Conservation (phyloP, 1,284 basidiomycete species). For the Malassezia slooffiae region DNA sequence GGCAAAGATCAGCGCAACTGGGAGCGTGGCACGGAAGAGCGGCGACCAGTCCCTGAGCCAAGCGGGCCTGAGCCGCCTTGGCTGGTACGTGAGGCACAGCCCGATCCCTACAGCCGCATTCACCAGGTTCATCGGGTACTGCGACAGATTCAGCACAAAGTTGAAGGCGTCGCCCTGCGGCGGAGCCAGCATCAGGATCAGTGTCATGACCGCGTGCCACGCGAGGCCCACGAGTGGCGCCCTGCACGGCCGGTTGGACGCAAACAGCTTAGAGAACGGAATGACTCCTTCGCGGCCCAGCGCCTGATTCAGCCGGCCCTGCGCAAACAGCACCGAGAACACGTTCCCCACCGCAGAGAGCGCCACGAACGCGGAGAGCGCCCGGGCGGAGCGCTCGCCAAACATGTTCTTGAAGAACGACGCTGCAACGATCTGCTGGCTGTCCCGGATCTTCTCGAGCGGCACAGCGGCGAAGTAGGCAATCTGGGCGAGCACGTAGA, state of each 20-base stretch:
- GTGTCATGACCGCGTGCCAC: conserved; percentile 47
- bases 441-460: conserved; percentile 50
- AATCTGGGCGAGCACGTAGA: conserved; percentile 53
- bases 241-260: conserved; percentile 51
- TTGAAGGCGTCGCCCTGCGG: conserved; percentile 54
- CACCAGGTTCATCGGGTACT: conserved; percentile 51
- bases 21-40: conserved; percentile 47
- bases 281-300: conserved; percentile 54
- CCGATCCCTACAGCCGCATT: conserved; percentile 56
- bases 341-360: conserved; percentile 50
- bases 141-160: conserved; percentile 55
- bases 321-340: conserved; percentile 50
- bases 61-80: conserved; percentile 5
- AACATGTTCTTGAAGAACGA: conserved; percentile 55
- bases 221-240: conserved; percentile 52
- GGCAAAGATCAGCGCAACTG: conserved; percentile 54
- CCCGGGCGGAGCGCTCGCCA: conserved; percentile 50
- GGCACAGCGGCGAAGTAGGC: conserved; percentile 51
- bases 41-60: conserved; percentile 26
- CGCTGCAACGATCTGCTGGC: conserved; percentile 53
- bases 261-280: conserved; percentile 51
- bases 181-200: conserved; percentile 54
- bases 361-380: conserved; percentile 53
- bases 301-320: conserved; percentile 52
- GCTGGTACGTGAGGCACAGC: conserved; percentile 48